Evolutionary conservation across 2,329 filamentous ascomycete species (phyloP).

Genomic region (Rhinocladiella similis): DNA sequence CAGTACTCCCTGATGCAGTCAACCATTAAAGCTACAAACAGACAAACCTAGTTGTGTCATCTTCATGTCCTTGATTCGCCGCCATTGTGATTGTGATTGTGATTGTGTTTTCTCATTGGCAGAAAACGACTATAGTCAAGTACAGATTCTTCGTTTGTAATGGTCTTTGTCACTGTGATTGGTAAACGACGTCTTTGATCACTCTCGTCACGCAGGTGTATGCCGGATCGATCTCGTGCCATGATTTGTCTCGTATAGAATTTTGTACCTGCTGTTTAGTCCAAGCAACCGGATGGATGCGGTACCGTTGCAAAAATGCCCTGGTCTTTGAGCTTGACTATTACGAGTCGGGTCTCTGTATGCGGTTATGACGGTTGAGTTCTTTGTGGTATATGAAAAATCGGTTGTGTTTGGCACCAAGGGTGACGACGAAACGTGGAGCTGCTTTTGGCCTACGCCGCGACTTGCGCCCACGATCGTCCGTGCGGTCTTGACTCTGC

Average conservation of each 20-base stretch:
- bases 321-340: neutral
- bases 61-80: too few species aligned
- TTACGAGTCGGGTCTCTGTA: conserved; percentile 2
- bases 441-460: conserved; percentile 8
- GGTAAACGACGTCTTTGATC: too few species aligned
- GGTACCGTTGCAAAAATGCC: neutral
- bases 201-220: too few species aligned
- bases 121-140: too few species aligned
- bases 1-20: too few species aligned
- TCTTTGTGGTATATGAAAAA: neutral
- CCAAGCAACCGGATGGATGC: neutral
- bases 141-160: too few species aligned
- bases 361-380: neutral
- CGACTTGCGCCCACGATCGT: conserved; percentile 12
- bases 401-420: neutral
- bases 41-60: too few species aligned
- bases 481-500: neutral
- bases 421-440: conserved; percentile 1
- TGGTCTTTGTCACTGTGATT: too few species aligned
- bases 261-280: neutral
- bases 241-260: neutral
- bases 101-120: too few species aligned
- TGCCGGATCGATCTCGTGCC: neutral
- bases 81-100: too few species aligned
- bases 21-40: too few species aligned